A percentile compares a stretch with the other conserved stretches of the same genome.
phyloP scores from a whole-genome alignment of 768 basidiomycete species.

The Leccinum rimulosum region DNA sequence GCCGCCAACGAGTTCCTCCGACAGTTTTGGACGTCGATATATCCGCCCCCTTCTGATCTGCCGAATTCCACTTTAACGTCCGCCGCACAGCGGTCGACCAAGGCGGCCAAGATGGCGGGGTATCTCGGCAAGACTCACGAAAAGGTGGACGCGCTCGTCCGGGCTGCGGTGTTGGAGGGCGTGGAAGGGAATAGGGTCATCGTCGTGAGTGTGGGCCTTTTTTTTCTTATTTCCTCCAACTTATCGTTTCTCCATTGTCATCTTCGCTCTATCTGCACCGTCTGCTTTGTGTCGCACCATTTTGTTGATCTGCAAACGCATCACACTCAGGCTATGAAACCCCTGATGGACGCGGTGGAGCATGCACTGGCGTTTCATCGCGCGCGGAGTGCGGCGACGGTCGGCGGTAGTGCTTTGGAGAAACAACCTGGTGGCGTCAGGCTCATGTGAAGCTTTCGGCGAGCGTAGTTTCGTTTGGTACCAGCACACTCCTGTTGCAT shows the following conservation, averaged over 20 bases:
- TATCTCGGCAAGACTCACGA: slow-evolving; percentile 79
- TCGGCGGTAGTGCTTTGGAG: slow-evolving; percentile 12
- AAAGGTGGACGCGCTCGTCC: slow-evolving; percentile 78
- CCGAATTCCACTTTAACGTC: slow-evolving; percentile 33
- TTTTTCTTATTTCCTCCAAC: background rate
- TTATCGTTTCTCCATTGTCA: background rate
- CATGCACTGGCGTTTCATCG: slow-evolving; percentile 66
- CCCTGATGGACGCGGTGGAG: slow-evolving; percentile 67
- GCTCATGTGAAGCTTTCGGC: slow-evolving; percentile 3
- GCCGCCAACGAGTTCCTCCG: slow-evolving; percentile 94
- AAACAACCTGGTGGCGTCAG: slow-evolving; percentile 5
- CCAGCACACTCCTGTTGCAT: background rate
- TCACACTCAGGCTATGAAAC: slow-evolving; percentile 65
- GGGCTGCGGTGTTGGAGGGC: slow-evolving; percentile 54
- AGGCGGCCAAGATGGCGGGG: slow-evolving; percentile 84
- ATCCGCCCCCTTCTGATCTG: slow-evolving; percentile 65
- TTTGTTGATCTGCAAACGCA: background rate
- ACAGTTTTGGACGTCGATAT: slow-evolving; percentile 90
- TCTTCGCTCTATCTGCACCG: background rate
- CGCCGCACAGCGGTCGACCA: slow-evolving; percentile 67
- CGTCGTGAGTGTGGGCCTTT: slow-evolving; percentile 48
- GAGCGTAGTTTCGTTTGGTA: background rate
- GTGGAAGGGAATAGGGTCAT: slow-evolving; percentile 62
- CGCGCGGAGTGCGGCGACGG: slow-evolving; percentile 28
- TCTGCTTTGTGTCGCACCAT: background rate